phyloP scores from a whole-genome alignment of 2,329 filamentous ascomycete species.

The Cladosporium sp. region DNA sequence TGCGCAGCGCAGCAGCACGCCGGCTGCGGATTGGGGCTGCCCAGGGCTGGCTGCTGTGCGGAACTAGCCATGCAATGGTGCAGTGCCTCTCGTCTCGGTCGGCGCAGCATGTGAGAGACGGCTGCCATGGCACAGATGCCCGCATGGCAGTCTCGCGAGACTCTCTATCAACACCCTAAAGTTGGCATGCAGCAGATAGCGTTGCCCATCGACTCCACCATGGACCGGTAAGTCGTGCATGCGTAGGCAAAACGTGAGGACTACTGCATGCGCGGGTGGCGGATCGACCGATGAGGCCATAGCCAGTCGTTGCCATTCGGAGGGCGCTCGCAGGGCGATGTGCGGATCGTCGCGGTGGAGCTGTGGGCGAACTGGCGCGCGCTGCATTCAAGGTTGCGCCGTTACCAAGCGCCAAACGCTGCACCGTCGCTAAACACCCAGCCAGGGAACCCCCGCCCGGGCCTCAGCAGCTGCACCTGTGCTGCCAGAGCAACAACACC shows the following conservation, averaged over 20 bases:
- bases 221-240: background rate
- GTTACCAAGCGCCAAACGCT: slow-evolving; percentile 9
- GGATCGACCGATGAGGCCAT: slow-evolving; percentile 1
- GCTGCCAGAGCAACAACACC: slow-evolving; percentile 13
- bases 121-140: too few relatives aligned
- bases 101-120: background rate
- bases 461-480: slow-evolving; percentile 6
- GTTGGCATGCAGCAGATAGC: slow-evolving; percentile 5
- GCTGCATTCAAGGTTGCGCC: slow-evolving; percentile 9
- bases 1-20: slow-evolving; percentile 6
- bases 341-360: slow-evolving; percentile 4
- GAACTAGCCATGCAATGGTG: background rate
- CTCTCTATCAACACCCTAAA: background rate
- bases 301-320: background rate
- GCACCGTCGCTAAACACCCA: background rate
- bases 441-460: slow-evolving; percentile 6
- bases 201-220: slow-evolving; percentile 2
- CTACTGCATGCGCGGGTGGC: background rate
- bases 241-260: slow-evolving; percentile 8
- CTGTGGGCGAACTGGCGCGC: background rate
- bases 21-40: slow-evolving; percentile 1
- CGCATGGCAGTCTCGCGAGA: background rate
- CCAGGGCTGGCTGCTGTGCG: background rate
- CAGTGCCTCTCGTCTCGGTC: background rate
- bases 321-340: background rate